These are phyloP conservation scores for Allium cepa DNA, from an alignment of 106 monocot genomes.

Conservation along the genomic window DNA sequence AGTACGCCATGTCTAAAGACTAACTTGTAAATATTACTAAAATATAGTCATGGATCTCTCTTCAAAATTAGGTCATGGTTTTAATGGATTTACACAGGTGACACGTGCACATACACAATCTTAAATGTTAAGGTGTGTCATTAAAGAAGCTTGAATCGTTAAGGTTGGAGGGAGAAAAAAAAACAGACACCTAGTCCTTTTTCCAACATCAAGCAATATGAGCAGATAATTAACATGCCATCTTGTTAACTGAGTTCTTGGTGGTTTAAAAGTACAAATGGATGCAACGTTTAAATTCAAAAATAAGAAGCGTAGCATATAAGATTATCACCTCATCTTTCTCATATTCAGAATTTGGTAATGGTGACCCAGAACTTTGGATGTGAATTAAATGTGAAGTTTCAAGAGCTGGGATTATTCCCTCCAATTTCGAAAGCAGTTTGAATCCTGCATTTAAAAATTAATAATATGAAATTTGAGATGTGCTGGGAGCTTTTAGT, in stretches of 20 bases:
- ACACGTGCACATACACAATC: too few relatives aligned
- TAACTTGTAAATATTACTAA: too few relatives aligned
- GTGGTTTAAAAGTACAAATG: background rate
- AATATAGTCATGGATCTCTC: too few relatives aligned
- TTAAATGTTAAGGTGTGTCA: too few relatives aligned
- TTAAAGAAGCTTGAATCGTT: too few relatives aligned
- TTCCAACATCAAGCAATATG: too few relatives aligned
- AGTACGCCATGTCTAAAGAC: too few relatives aligned
- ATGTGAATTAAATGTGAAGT: constrained; percentile 11
- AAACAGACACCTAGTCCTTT: too few relatives aligned
- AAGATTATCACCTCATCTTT: constrained; percentile 58
- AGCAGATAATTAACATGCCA: too few relatives aligned
- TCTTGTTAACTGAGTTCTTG: background rate
- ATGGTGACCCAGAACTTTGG: constrained; percentile 45
- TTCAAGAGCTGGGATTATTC: constrained; percentile 50
- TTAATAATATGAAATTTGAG: background rate
- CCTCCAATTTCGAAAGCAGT: constrained; percentile 31
- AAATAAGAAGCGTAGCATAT: background rate
- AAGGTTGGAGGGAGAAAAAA: too few relatives aligned
- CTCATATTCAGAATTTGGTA: constrained; percentile 21
- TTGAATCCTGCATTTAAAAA: constrained; percentile 22
- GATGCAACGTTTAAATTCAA: constrained; percentile 1
- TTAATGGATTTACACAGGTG: too few relatives aligned
- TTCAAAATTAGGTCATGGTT: too few relatives aligned
- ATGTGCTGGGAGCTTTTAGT: background rate